Percentiles rank a stretch among this genome's conserved stretches.
These are phyloP conservation scores for Yamadazyma philogaea DNA, from an alignment of 805 yeast species.

Conservation along the genomic window DNA sequence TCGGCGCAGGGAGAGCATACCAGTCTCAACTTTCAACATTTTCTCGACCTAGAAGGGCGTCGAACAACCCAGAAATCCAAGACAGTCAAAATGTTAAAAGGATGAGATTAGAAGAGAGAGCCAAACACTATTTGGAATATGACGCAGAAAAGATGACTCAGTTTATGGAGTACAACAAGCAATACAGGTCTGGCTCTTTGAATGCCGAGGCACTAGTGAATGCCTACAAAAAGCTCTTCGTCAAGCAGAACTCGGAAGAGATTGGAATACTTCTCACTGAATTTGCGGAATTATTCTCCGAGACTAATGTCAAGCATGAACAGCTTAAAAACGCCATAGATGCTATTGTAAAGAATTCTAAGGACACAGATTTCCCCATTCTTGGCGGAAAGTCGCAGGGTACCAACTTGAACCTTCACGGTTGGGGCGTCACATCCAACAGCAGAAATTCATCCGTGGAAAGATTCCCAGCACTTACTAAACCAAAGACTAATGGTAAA, in stretches of 20 bases:
- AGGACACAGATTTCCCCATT: constrained; percentile 43
- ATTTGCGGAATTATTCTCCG: constrained; percentile 53
- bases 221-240: constrained; percentile 34
- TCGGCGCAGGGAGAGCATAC: constrained; percentile 41
- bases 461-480: constrained; percentile 34
- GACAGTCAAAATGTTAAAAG: constrained; percentile 50
- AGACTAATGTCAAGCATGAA: constrained; percentile 21
- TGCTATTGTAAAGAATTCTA: constrained; percentile 16
- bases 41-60: constrained; percentile 19
- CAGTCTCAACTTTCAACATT: constrained; percentile 67
- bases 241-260: constrained; percentile 41
- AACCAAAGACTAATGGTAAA: constrained; percentile 17
- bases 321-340: constrained; percentile 8
- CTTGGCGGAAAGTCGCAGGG: constrained; percentile 27
- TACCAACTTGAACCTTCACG: constrained; percentile 16
- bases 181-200: constrained; percentile 45
- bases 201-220: constrained; percentile 47
- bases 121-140: constrained; percentile 70
- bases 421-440: constrained; percentile 23
- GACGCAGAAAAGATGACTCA: constrained; percentile 42
- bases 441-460: constrained; percentile 20
- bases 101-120: constrained; percentile 76
- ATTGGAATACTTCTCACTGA: constrained; percentile 57
- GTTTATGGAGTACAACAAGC: constrained; percentile 49
- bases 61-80: constrained; percentile 13